These are phyloP conservation scores for Miscanthus sacchariflorus DNA, from an alignment of 202 grass and related monocot genomes.

Conservation along the genomic window DNA sequence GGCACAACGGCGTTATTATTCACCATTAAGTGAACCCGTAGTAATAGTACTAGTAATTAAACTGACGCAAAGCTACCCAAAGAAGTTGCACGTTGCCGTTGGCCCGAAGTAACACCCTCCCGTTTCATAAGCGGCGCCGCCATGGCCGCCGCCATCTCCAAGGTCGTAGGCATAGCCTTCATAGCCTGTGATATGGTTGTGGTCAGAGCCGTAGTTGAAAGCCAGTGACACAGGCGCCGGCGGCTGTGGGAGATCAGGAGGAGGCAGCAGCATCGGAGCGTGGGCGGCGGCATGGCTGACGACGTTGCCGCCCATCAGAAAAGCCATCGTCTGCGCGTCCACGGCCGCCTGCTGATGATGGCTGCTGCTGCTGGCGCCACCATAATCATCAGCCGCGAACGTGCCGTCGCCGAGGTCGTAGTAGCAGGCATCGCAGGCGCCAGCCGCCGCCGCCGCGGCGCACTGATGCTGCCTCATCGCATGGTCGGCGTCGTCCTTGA, in stretches of 20 bases:
- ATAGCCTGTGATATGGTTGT: neutral
- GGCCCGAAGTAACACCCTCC: neutral
- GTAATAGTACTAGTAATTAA: neutral
- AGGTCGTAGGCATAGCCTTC: conserved; percentile 21
- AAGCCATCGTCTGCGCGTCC: neutral
- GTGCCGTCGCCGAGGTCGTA: conserved; percentile 1
- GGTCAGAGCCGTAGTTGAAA: conserved; percentile 24
- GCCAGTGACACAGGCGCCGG: neutral
- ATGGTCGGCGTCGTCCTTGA: conserved; percentile 33
- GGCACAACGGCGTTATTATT: neutral
- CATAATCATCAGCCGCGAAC: neutral
- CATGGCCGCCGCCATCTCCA: conserved; percentile 22
- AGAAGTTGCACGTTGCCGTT: conserved; percentile 13
- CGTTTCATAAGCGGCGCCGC: neutral
- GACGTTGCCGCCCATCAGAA: neutral
- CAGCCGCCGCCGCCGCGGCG: neutral
- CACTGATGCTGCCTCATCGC: neutral
- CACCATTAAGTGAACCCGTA: neutral
- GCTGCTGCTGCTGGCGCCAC: neutral
- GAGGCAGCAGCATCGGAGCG: neutral
- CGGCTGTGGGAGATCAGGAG: neutral
- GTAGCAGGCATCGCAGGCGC: neutral
- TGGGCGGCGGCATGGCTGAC: neutral
- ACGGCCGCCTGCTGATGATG: neutral
- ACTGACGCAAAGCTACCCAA: neutral